Percentiles rank a stretch among this genome's conserved stretches.
Evolutionary conservation across 805 yeast genomes (phyloP).

Genomic region (Barnettozyma siamensis): DNA sequence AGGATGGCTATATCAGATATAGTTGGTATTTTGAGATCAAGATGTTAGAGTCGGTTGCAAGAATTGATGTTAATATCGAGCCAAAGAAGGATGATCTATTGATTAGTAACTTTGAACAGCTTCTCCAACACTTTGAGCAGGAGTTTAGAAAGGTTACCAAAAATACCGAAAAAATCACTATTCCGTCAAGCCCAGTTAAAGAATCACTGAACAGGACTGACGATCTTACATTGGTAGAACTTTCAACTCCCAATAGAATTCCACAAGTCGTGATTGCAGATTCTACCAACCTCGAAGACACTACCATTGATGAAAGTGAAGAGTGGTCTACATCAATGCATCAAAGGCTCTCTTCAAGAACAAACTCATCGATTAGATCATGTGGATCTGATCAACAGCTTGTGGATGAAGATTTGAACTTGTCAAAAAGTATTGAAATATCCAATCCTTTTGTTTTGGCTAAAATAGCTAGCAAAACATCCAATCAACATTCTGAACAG

Average conservation of each 20-base stretch:
- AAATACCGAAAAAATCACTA: too few species aligned
- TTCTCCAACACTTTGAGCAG: constrained; percentile 11
- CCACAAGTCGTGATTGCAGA: background rate
- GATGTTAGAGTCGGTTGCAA: constrained; percentile 6
- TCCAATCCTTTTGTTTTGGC: constrained; percentile 22
- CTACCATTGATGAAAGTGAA: background rate
- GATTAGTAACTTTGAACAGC: constrained; percentile 19
- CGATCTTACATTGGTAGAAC: background rate
- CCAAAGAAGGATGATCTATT: constrained; percentile 39
- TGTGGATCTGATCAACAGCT: background rate
- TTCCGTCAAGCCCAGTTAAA: background rate
- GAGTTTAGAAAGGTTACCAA: background rate
- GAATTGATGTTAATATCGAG: constrained; percentile 38
- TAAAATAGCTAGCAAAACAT: constrained; percentile 9
- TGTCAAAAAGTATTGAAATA: constrained; percentile 10
- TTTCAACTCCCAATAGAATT: background rate
- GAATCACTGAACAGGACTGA: background rate
- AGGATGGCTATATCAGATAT: background rate
- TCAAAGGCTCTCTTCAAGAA: constrained; percentile 7
- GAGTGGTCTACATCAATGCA: constrained; percentile 12
- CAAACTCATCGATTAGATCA: background rate
- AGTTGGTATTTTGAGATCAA: constrained; percentile 32
- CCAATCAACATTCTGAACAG: too few species aligned
- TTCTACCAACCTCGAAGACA: background rate
- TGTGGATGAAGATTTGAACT: constrained; percentile 11